Evolutionary conservation across 2,329 filamentous ascomycete species (phyloP).

Genomic region (Ceratocystis eucalypticola): DNA sequence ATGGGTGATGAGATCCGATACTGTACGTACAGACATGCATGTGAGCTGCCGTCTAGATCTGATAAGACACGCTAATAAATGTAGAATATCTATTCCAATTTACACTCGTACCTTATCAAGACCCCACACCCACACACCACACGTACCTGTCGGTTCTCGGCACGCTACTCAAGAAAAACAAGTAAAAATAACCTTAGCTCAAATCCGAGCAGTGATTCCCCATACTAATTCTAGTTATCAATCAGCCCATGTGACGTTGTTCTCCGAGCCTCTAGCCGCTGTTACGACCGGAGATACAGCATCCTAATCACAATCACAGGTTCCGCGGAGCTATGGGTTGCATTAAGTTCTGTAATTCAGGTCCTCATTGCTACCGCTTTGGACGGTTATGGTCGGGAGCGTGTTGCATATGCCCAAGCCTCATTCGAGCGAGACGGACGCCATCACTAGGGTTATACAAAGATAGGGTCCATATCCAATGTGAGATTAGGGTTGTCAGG

Average conservation of each 20-base stretch:
- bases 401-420: no score
- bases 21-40: not conserved
- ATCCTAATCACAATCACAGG: not conserved
- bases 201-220: not conserved
- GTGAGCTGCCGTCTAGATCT: not conserved
- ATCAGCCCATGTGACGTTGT: not conserved
- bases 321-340: not conserved
- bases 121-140: not conserved
- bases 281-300: not conserved
- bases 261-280: not conserved
- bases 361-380: no score
- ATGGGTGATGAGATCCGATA: no score
- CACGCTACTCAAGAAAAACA: not conserved
- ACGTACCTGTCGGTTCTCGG: constrained; percentile 4
- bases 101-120: not conserved
- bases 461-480: not conserved
- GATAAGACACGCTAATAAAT: not conserved
- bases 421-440: no score
- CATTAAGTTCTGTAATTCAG: no score
- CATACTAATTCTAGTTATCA: not conserved
- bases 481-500: not conserved
- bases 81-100: no score
- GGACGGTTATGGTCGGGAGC: no score
- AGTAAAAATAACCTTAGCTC: not conserved
- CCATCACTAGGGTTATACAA: not conserved